These are phyloP conservation scores for Mycena leptocephala DNA, from an alignment of 768 basidiomycete species.

Conservation along the genomic window DNA sequence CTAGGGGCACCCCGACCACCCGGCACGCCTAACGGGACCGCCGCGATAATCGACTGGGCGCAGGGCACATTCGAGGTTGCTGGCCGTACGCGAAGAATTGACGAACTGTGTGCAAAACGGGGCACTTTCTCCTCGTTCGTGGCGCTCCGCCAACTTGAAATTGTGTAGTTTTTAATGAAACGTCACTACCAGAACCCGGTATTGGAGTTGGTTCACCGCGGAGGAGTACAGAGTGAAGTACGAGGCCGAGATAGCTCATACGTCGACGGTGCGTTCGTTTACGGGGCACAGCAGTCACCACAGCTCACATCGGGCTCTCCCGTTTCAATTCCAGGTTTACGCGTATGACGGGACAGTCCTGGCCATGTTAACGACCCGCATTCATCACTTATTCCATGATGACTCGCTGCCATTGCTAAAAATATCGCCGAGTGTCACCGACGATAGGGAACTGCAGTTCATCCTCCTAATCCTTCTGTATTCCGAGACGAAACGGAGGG, in stretches of 20 bases:
- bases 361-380: background rate
- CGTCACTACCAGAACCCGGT: background rate
- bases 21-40: background rate
- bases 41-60: background rate
- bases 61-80: background rate
- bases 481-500: background rate
- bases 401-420: background rate
- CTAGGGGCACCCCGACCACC: background rate
- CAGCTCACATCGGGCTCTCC: background rate
- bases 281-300: background rate
- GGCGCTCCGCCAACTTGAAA: background rate
- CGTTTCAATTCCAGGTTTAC: background rate
- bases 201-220: background rate
- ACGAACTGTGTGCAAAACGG: background rate
- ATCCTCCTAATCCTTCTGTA: background rate
- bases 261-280: background rate
- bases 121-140: background rate
- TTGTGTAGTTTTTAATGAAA: background rate
- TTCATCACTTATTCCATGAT: background rate
- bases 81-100: background rate
- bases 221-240: background rate
- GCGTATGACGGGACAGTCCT: background rate
- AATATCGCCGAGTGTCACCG: background rate
- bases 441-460: background rate
- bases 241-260: background rate